Evolutionary conservation across 208 protist species (phyloP), one percentile per base, ranked within the genome.

Genomic region (Leishmania gerbilli): DNA sequence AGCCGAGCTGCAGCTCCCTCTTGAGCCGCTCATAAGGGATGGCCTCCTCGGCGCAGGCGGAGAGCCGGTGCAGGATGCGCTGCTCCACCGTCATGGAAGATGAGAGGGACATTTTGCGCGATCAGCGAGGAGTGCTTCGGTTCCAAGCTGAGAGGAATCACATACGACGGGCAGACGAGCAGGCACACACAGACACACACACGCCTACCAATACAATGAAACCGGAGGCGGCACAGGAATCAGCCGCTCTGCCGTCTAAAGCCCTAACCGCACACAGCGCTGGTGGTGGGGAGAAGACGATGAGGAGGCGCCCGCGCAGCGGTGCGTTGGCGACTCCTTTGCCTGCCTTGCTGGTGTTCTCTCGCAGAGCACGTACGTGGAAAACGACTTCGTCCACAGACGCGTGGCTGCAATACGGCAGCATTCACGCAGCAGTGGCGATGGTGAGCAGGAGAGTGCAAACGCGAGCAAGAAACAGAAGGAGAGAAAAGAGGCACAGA

Each of bases 1-100:
- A 62, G 49, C 89, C 87, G 21, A 90, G 49, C 51, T 87, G 72
- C 34, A 92, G 83, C 74, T 93, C 88, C 17, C 67, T 81, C 82
- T 93, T 89, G 27, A 95, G 74, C 0, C 74, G 84, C 64, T 89
- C 87, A 53, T 91, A 88, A 0, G 80, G 74, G 27, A 94, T 79
- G 49, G 84, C 88, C 76, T 88, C 88, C 77, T 94, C 87, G 2
- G 86, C 87, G 4, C 79, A 45, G 7, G 87, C 79, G 34, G 82
- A 79, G 56, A 93, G 88, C 34, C 77, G 80, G 4, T 69, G 49
- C 42, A 93, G 78, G 40, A 93, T 90, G 56, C 75, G 84, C 79
- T 92, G 86, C 82, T 91, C 79, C 69, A 84, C 77, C 64, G 58
- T 83, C 34, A 62, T 68, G 19, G 75, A 64, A n/a, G 74, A 51